These are phyloP conservation scores for Domatiomyces catenatus DNA, from an alignment of 2,329 filamentous ascomycete species.

Conservation along the genomic window DNA sequence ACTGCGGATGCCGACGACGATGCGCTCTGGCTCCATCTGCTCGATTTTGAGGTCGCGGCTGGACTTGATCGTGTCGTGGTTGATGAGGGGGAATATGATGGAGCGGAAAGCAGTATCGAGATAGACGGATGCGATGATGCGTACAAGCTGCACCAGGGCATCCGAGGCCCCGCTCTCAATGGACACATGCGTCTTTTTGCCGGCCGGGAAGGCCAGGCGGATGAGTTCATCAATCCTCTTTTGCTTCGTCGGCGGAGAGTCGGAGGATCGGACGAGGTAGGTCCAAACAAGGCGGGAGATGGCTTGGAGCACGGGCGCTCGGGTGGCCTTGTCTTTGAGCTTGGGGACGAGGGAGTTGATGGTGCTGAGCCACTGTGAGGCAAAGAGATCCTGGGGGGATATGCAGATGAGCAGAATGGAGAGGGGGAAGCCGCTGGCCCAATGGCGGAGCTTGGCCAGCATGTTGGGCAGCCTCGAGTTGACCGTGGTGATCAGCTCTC, in stretches of 20 bases:
- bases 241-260: constrained; percentile 50
- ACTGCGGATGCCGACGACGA: constrained; percentile 90
- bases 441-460: constrained; percentile 82
- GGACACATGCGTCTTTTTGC: constrained; percentile 65
- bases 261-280: constrained; percentile 72
- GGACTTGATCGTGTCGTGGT: constrained; percentile 70
- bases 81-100: constrained; percentile 90
- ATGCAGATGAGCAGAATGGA: constrained; percentile 77
- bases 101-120: constrained; percentile 85
- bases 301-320: constrained; percentile 70
- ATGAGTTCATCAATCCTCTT: constrained; percentile 84
- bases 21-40: constrained; percentile 85
- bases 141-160: constrained; percentile 80
- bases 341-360: constrained; percentile 62
- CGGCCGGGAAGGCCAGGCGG: constrained; percentile 63
- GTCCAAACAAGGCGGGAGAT: constrained; percentile 87
- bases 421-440: constrained; percentile 74
- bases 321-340: constrained; percentile 66
- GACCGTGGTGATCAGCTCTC: constrained; percentile 63
- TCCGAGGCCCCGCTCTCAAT: constrained; percentile 75
- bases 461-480: constrained; percentile 68
- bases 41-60: constrained; percentile 72
- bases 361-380: constrained; percentile 71
- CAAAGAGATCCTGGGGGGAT: constrained; percentile 70
- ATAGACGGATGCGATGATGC: constrained; percentile 85